Evolutionary conservation across 129 eudicot species (phyloP).

Genomic region (Silybum marianum): DNA sequence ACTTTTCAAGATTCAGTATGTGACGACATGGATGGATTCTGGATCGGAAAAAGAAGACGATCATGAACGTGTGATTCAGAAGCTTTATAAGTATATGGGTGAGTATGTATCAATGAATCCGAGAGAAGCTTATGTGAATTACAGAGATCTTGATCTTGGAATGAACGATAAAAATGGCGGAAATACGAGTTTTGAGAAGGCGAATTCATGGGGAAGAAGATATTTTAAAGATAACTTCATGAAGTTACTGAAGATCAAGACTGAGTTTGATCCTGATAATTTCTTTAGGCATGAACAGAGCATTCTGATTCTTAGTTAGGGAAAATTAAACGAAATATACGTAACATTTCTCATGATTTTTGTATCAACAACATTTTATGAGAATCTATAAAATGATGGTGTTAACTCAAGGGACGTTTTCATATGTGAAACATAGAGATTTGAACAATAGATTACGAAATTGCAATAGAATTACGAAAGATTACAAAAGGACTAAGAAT

Average conservation of each 20-base stretch:
- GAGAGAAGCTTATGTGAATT: conserved; percentile 42
- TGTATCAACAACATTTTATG: not conserved
- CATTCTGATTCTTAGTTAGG: conserved; percentile 11
- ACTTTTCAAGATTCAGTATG: conserved; percentile 22
- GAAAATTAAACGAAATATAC: no score
- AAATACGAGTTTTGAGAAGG: conserved; percentile 16
- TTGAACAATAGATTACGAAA: no score
- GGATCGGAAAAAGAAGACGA: not conserved
- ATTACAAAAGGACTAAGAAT: no score
- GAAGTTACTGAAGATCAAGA: conserved; percentile 26
- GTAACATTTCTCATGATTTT: not conserved
- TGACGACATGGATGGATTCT: conserved; percentile 19
- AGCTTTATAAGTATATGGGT: conserved; percentile 28
- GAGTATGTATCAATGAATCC: conserved; percentile 35
- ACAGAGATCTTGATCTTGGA: conserved; percentile 48
- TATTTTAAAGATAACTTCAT: conserved; percentile 39
- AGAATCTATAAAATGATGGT: not conserved
- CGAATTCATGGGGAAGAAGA: conserved; percentile 24
- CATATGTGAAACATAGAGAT: no score
- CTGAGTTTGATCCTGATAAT: conserved; percentile 31
- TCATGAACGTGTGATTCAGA: conserved; percentile 22
- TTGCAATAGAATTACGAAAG: no score
- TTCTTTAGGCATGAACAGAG: conserved; percentile 42
- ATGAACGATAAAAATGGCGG: conserved; percentile 2
- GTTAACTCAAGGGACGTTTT: no score